A percentile compares a stretch with the other conserved stretches of the same genome.
These are phyloP conservation scores for Penicillium sp. DNA, from an alignment of 2,329 filamentous ascomycete species.

Conservation along the genomic window DNA sequence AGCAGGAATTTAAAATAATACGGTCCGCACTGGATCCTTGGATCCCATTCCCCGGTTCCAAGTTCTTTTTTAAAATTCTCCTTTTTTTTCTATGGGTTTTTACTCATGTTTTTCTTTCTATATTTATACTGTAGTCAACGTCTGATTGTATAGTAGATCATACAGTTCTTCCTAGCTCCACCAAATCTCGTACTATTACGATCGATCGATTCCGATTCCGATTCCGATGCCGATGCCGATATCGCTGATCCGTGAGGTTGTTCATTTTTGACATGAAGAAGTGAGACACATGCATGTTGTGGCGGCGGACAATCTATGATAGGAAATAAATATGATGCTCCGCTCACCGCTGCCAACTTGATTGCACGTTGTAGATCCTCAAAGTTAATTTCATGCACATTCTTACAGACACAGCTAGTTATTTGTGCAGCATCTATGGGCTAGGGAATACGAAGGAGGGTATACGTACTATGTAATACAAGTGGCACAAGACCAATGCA, in stretches of 20 bases:
- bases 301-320: not conserved
- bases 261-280: not conserved
- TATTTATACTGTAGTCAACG: not conserved
- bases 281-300: not conserved
- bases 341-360: not conserved
- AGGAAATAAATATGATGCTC: not conserved
- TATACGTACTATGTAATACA: no score
- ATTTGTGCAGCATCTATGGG: not conserved
- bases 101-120: not conserved
- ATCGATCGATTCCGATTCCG: slow-evolving; percentile 22
- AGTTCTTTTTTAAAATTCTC: not conserved
- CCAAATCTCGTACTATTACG: not conserved
- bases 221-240: slow-evolving; percentile 11
- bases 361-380: not conserved
- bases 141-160: not conserved
- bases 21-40: not conserved
- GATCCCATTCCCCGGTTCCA: not conserved
- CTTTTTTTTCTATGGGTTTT: not conserved
- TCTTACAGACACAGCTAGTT: no score
- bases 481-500: no score
- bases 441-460: not conserved
- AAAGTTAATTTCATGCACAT: not conserved
- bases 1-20: not conserved
- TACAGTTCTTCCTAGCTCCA: slow-evolving; percentile 6
- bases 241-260: not conserved